These are phyloP conservation scores for Annulohypoxylon bovei DNA, from an alignment of 495 filamentous ascomycete genomes.

Conservation along the genomic window DNA sequence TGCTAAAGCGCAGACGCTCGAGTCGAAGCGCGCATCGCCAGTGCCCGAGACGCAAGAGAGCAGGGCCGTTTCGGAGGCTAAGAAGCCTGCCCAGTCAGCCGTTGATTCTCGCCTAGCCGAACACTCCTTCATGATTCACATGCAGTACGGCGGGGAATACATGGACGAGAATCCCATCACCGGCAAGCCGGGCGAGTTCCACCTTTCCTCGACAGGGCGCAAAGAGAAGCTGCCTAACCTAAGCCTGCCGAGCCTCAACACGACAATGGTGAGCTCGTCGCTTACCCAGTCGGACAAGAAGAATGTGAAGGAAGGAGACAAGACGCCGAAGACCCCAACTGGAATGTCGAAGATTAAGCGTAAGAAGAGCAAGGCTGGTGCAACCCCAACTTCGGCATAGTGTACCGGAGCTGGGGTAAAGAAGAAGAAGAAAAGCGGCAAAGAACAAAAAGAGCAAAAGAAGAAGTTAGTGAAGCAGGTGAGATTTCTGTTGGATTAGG, in stretches of 20 bases:
- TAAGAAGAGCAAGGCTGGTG: slow-evolving; percentile 65
- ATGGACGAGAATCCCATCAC: slow-evolving; percentile 92
- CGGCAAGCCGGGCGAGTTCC: slow-evolving; percentile 88
- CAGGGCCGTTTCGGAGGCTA: slow-evolving; percentile 42
- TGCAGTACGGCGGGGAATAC: slow-evolving; percentile 77
- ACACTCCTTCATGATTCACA: slow-evolving; percentile 72
- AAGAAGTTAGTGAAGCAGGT: background rate
- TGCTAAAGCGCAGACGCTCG: slow-evolving; percentile 39
- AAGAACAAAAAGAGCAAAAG: background rate
- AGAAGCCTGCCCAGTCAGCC: slow-evolving; percentile 48
- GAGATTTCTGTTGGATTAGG: background rate
- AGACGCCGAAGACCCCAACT: slow-evolving; percentile 62
- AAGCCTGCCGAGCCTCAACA: slow-evolving; percentile 48
- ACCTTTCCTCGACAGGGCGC: slow-evolving; percentile 70
- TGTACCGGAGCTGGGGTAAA: slow-evolving; percentile 1
- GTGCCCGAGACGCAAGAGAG: slow-evolving; percentile 58
- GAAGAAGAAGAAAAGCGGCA: background rate
- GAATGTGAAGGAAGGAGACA: slow-evolving; percentile 54
- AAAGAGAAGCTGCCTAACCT: slow-evolving; percentile 51
- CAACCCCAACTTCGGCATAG: slow-evolving; percentile 45
- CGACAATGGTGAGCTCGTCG: slow-evolving; percentile 48
- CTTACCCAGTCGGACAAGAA: slow-evolving; percentile 46
- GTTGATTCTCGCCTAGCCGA: slow-evolving; percentile 67
- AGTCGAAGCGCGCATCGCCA: slow-evolving; percentile 69
- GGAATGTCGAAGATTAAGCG: slow-evolving; percentile 60